Evolutionary conservation across 192 early-diverging fungal species (phyloP).

Genomic region (Borealophlyctis nickersoniae): DNA sequence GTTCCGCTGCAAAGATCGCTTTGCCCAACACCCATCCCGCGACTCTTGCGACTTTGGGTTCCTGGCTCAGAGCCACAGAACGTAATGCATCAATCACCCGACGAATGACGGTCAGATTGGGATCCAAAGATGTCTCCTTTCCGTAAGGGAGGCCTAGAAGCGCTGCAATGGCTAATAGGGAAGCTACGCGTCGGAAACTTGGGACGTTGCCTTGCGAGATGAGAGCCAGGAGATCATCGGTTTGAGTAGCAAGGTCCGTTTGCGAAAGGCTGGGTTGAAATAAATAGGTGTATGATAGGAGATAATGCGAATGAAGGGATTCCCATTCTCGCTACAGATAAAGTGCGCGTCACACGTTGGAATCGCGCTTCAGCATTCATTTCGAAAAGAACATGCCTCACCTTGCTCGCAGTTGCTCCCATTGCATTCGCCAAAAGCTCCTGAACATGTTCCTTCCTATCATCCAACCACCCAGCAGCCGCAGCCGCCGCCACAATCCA

Average conservation of each 20-base stretch:
- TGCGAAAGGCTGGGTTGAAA: background rate
- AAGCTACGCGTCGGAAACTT: constrained; percentile 6
- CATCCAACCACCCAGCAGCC: background rate
- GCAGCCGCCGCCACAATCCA: constrained; percentile 1
- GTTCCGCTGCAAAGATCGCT: constrained; percentile 9
- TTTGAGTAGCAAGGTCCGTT: background rate
- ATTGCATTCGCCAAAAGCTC: background rate
- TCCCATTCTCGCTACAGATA: constrained; percentile 9
- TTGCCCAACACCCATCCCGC: constrained; percentile 18
- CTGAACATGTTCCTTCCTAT: background rate
- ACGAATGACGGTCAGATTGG: background rate
- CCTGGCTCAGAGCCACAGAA: background rate
- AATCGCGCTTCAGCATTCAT: no score
- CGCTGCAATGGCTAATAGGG: constrained; percentile 3
- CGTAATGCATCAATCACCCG: constrained; percentile 6
- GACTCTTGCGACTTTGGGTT: constrained; percentile 18
- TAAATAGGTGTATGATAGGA: constrained; percentile 6
- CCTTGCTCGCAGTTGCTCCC: constrained; percentile 5
- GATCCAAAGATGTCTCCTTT: background rate
- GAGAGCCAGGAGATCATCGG: background rate
- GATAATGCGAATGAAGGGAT: constrained; percentile 4
- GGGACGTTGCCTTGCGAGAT: background rate
- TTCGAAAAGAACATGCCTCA: constrained; percentile 4
- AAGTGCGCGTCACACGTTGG: no score
- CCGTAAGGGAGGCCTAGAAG: background rate